Percentiles rank a stretch among this genome's conserved stretches.
These are phyloP conservation scores for Lichenothelia convexa DNA, from an alignment of 495 filamentous ascomycete species.

Conservation along the genomic window DNA sequence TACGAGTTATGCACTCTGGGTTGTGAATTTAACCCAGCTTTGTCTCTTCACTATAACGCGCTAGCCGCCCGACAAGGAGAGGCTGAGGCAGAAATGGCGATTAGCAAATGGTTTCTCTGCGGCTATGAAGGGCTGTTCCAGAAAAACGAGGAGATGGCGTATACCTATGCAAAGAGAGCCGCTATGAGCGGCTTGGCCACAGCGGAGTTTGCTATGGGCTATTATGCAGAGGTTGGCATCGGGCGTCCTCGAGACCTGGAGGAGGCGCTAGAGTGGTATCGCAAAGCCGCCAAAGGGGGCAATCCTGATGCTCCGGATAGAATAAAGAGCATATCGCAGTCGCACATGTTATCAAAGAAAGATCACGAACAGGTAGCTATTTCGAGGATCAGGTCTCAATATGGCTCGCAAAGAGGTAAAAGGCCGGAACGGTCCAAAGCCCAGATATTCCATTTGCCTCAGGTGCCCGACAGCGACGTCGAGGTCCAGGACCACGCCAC, in stretches of 20 bases:
- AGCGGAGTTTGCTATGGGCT: constrained; percentile 91
- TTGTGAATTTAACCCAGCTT: constrained; percentile 83
- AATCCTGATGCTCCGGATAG: constrained; percentile 75
- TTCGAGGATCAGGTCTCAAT: constrained; percentile 74
- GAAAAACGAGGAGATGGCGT: constrained; percentile 90
- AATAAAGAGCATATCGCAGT: constrained; percentile 68
- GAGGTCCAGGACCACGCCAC: neutral
- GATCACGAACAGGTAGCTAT: constrained; percentile 90
- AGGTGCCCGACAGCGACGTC: neutral
- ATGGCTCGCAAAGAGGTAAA: constrained; percentile 65
- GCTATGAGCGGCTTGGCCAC: constrained; percentile 65
- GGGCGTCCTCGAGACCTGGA: constrained; percentile 62
- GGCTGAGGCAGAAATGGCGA: constrained; percentile 82
- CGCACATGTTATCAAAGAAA: constrained; percentile 56
- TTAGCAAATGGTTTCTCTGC: constrained; percentile 97
- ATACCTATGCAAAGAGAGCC: constrained; percentile 73
- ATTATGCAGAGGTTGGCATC: constrained; percentile 94
- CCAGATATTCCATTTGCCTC: constrained; percentile 3
- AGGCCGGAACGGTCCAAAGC: constrained; percentile 46
- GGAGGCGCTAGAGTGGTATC: constrained; percentile 79
- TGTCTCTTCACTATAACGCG: constrained; percentile 91
- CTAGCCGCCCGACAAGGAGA: constrained; percentile 80
- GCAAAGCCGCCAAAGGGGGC: constrained; percentile 72
- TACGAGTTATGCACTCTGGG: constrained; percentile 87
- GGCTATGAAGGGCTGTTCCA: constrained; percentile 79